Evolutionary conservation across 257 asterid species (phyloP).

Genomic region (Forsythia suspensa): DNA sequence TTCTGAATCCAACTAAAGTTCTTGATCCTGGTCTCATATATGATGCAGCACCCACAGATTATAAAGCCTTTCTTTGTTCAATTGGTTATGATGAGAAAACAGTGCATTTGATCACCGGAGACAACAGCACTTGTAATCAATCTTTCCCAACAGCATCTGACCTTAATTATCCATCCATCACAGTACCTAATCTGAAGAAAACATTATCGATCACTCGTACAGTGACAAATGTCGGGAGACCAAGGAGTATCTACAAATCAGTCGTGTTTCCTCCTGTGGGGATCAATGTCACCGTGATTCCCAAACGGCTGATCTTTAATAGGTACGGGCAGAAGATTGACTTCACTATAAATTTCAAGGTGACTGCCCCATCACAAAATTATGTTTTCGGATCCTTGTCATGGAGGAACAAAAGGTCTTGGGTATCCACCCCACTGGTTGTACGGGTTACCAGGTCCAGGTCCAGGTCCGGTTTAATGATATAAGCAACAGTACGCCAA

Average conservation of each 20-base stretch:
- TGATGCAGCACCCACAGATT: slow-evolving; percentile 66
- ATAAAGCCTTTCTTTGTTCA: slow-evolving; percentile 77
- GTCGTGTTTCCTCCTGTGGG: slow-evolving; percentile 65
- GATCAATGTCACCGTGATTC: slow-evolving; percentile 62
- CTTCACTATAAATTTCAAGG: slow-evolving; percentile 67
- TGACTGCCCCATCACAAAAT: slow-evolving; percentile 50
- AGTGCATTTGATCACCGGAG: slow-evolving; percentile 69
- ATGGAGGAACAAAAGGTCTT: slow-evolving; percentile 63
- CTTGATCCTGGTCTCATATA: slow-evolving; percentile 84
- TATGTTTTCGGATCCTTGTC: slow-evolving; percentile 83
- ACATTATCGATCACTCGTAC: slow-evolving; percentile 59
- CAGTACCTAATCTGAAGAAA: slow-evolving; percentile 55
- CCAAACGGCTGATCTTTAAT: slow-evolving; percentile 51
- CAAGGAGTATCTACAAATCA: slow-evolving; percentile 56
- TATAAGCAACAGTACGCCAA: slow-evolving; percentile 7
- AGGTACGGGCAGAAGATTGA: slow-evolving; percentile 63
- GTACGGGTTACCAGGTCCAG: slow-evolving; percentile 45
- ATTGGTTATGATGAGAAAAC: slow-evolving; percentile 70
- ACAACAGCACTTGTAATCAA: slow-evolving; percentile 68
- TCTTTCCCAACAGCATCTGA: slow-evolving; percentile 50
- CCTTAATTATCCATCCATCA: slow-evolving; percentile 85
- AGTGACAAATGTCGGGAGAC: slow-evolving; percentile 77
- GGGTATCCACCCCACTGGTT: slow-evolving; percentile 78
- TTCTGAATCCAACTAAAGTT: slow-evolving; percentile 60
- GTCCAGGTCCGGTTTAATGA: slow-evolving; percentile 37